A percentile compares a stretch with the other conserved stretches of the same genome.
These are phyloP conservation scores for Xylaria scruposa DNA, from an alignment of 495 filamentous ascomycete species.

Conservation along the genomic window DNA sequence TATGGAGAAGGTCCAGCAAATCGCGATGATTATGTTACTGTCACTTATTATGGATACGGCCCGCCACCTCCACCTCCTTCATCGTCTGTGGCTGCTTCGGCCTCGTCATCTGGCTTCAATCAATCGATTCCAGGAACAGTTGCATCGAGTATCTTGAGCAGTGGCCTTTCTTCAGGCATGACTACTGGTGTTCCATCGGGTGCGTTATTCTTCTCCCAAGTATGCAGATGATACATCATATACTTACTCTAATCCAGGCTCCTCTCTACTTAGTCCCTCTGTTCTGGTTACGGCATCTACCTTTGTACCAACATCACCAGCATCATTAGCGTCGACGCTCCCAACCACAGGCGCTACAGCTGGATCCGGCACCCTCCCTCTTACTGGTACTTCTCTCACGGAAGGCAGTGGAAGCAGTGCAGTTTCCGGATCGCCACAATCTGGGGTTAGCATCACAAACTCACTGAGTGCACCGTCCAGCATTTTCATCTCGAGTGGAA, in stretches of 20 bases:
- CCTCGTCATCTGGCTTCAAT: slow-evolving; percentile 16
- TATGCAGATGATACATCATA: background rate
- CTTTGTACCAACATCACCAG: background rate
- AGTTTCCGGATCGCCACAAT: slow-evolving; percentile 3
- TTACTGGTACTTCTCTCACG: background rate
- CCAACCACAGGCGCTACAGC: background rate
- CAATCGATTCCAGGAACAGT: slow-evolving; percentile 1
- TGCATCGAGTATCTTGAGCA: background rate
- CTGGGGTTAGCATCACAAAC: slow-evolving; percentile 2
- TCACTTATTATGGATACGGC: slow-evolving; percentile 52
- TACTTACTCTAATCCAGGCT: slow-evolving; percentile 10
- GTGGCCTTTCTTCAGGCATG: background rate
- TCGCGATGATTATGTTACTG: slow-evolving; percentile 45
- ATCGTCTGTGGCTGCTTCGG: slow-evolving; percentile 32
- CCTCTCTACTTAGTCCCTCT: background rate
- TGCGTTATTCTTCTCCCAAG: background rate
- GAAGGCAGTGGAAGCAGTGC: slow-evolving; percentile 7
- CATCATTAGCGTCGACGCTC: background rate
- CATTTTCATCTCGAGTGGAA: background rate
- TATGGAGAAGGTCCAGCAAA: slow-evolving; percentile 35
- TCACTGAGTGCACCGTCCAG: background rate
- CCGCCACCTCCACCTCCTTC: slow-evolving; percentile 43
- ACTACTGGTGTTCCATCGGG: slow-evolving; percentile 4
- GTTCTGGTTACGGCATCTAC: background rate
- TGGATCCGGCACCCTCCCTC: background rate